phyloP scores from a whole-genome alignment of 2,329 filamentous ascomycete genomes.

The Beauveria pseudobassiana region DNA sequence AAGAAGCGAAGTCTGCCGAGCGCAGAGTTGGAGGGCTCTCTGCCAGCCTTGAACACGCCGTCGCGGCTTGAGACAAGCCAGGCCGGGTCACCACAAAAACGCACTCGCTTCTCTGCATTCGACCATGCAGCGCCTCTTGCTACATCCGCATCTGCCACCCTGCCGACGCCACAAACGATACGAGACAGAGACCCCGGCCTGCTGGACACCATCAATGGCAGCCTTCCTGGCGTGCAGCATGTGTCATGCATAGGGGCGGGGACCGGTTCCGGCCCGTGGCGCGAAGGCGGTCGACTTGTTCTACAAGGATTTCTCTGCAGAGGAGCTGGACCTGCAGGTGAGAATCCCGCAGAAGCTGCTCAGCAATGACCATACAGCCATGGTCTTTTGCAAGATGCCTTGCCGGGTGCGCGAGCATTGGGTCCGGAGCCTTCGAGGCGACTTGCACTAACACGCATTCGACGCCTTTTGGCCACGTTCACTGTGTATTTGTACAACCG shows the following conservation, averaged over 20 bases:
- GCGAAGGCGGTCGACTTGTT: slow-evolving; percentile 52
- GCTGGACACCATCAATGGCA: neutral
- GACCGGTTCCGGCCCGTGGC: slow-evolving; percentile 39
- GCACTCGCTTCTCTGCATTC: neutral
- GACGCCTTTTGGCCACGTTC: neutral
- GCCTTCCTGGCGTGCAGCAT: slow-evolving; percentile 23
- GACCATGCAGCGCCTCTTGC: neutral
- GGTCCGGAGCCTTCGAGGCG: slow-evolving; percentile 45
- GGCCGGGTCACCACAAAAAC: slow-evolving; percentile 6
- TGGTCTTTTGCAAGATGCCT: slow-evolving; percentile 57
- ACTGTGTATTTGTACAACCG: slow-evolving; percentile 9
- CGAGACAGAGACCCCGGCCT: neutral
- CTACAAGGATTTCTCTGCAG: slow-evolving; percentile 49
- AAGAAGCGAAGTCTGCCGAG: slow-evolving; percentile 34
- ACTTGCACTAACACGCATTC: slow-evolving; percentile 20
- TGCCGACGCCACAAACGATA: neutral
- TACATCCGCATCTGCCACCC: neutral
- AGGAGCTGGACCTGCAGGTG: slow-evolving; percentile 51
- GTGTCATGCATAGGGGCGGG: slow-evolving; percentile 33
- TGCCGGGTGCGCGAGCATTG: slow-evolving; percentile 44
- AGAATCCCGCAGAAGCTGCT: slow-evolving; percentile 52
- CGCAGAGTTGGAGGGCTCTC: slow-evolving; percentile 10
- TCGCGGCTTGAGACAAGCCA: neutral
- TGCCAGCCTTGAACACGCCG: neutral
- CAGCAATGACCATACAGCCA: slow-evolving; percentile 51